Base-by-base conservation (phyloP, 371 early-diverging fungal genomes). In the Batkoa obscura region DNA sequence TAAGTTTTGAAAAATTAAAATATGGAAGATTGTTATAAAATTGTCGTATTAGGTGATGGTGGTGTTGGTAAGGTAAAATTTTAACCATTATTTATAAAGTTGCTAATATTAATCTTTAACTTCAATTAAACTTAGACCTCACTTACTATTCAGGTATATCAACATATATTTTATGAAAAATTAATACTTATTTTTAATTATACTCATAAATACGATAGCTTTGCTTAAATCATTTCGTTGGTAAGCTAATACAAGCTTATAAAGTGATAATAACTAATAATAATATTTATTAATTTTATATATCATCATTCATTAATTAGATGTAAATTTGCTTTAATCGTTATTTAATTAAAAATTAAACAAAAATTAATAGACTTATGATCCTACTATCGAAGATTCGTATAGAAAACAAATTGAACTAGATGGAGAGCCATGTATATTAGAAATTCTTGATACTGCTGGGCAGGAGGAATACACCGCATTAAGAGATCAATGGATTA, bases 381-480 rank as follows among this genome's bases (percentile, higher is more conserved):
- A 81, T 67, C 81, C 80, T 23, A 83, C 80, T 45, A 72, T 75
- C 46, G 80, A 74, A 65, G 81, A 80, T 62, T 78, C 79, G 9
- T 80, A 81, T 63, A 70, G 84, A 48, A 86, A 85, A 65, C 90
- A 90, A 67, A 84, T 85, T 0, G 84, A 84, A 23, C 84, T 88
- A 60, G 89, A 90, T 65, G 86, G 83, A 56, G 75, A 81, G 63
- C 78, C 85, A 2, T 88, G 86, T 70, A 78, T 87, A n/a, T 69
- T 90, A n/a, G 89, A 90, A 66, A 83, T 90, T n/a, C 72, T 88
- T 32, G 91, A 90, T 68, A 88, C 89, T 30, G 89, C 91, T 43
- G 91, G 89, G 6, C 88, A 52, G 61, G 74, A 70, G 53, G 74
- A 70, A 58, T 71, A 71, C 58, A 66, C 72, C 10, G 69, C 68